Percentiles rank a stretch among this genome's conserved stretches.
phyloP scores from a whole-genome alignment of 2,329 filamentous ascomycete genomes.

The Fusarium sp. region DNA sequence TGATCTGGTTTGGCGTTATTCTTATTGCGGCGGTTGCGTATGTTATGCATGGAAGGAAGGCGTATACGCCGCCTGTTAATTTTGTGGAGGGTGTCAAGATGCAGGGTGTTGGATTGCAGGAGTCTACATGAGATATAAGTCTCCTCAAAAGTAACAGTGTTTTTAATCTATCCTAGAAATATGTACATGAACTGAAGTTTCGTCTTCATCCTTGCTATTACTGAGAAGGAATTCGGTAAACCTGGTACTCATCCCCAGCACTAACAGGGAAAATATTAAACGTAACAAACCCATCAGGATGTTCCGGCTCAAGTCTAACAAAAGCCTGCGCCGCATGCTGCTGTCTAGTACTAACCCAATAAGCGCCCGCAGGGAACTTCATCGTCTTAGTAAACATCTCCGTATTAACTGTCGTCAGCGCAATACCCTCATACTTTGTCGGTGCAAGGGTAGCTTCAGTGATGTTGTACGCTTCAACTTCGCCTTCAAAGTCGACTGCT shows the following conservation, averaged over 20 bases:
- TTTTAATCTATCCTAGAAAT: background rate
- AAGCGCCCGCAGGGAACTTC: constrained; percentile 45
- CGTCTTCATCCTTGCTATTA: too few relatives aligned
- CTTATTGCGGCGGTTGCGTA: constrained; percentile 16
- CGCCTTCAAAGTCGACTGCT: constrained; percentile 35
- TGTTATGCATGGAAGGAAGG: constrained; percentile 2
- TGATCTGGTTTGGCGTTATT: constrained; percentile 28
- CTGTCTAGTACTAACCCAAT: constrained; percentile 48
- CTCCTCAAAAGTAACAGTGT: background rate
- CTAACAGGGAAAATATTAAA: constrained; percentile 47
- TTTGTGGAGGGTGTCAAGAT: constrained; percentile 24
- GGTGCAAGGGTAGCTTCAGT: constrained; percentile 28
- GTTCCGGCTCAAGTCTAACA: constrained; percentile 48
- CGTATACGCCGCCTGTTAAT: constrained; percentile 22
- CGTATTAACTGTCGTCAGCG: constrained; percentile 41
- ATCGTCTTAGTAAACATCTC: constrained; percentile 28
- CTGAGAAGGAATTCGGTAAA: constrained; percentile 40
- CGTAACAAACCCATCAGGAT: constrained; percentile 47
- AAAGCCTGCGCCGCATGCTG: constrained; percentile 48
- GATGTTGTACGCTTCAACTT: constrained; percentile 46
- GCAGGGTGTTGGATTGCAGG: constrained; percentile 14
- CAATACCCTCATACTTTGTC: constrained; percentile 44
- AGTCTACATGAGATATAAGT: constrained; percentile 3
- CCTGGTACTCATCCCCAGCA: constrained; percentile 47
- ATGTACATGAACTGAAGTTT: background rate